Base-by-base conservation (phyloP, 371 early-diverging fungal genomes). In the Saksenaea oblongispora region DNA sequence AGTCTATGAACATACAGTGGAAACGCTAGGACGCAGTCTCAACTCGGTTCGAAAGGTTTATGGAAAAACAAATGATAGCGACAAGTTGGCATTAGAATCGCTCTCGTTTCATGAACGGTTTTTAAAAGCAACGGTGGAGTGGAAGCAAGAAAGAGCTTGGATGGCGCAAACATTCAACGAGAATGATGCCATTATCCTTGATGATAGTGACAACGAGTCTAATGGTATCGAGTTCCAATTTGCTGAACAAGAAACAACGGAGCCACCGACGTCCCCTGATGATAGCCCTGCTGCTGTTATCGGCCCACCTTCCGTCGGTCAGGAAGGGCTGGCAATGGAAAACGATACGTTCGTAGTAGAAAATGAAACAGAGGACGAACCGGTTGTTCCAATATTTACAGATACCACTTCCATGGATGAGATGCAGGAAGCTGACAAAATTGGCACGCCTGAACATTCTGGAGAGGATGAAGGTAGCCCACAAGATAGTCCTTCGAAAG, bases 21-120 rank as follows among this genome's bases (percentile, higher is more conserved):
- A 74, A 0, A 72, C 63, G 3, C 14, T 86, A 3, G 56, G 60
- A 35, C 36, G 26, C 0, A 62, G 77, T 14, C 53, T 75, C 3
- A 65, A 62, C 14, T 74, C 75, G 0, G 71, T 80, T 0, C 58
- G 69, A 24, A 81, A 78, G 34, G 71, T 73, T 28, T 67, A 69
- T 39, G 84, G 82, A 15, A 88, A 87, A 61, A 70, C 81, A 14
- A 83, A 61, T 13, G 78, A 67, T 44, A 66, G 72, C 14, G 81
- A 88, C 54, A 74, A 70, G 5, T 22, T 74, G 4, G 67, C 72
- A 0, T 56, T 75, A 1, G 80, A 84, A 24, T 62, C 82, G 1
- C 60, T 80, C 9, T 34, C 64, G 5, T 88, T 85, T 60, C 77
- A 83, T 63, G 60, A 61, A 22, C 31, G 56, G 0, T 80, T 86